These are phyloP conservation scores for Fraxinus greggii DNA, from an alignment of 305 asterid species.

Conservation along the genomic window DNA sequence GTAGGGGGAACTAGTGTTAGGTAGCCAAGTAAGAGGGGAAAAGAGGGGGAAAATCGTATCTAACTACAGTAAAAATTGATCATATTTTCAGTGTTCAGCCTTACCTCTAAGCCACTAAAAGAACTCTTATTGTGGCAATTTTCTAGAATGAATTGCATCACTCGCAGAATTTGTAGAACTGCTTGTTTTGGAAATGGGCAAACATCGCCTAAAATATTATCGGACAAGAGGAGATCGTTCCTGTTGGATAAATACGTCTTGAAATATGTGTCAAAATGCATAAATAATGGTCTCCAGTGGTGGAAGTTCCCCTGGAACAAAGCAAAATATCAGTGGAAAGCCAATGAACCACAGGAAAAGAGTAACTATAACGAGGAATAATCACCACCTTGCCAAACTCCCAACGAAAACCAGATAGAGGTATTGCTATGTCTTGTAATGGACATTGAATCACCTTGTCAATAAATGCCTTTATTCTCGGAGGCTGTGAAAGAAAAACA, in stretches of 20 bases:
- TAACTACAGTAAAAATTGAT: neutral
- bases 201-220: slow-evolving; percentile 63
- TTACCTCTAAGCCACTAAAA: slow-evolving; percentile 85
- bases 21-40: neutral
- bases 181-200: slow-evolving; percentile 81
- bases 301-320: slow-evolving; percentile 84
- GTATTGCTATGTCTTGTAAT: slow-evolving; percentile 88
- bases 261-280: slow-evolving; percentile 88
- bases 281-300: slow-evolving; percentile 94
- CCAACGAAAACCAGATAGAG: slow-evolving; percentile 92
- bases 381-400: slow-evolving; percentile 87
- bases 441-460: slow-evolving; percentile 98
- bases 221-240: slow-evolving; percentile 79
- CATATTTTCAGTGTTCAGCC: slow-evolving; percentile 27
- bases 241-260: slow-evolving; percentile 78
- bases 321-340: slow-evolving; percentile 28
- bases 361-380: slow-evolving; percentile 1
- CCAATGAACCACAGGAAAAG: slow-evolving; percentile 16
- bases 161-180: slow-evolving; percentile 83
- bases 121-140: slow-evolving; percentile 86
- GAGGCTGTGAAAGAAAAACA: slow-evolving; percentile 61
- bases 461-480: slow-evolving; percentile 70
- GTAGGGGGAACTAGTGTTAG: neutral
- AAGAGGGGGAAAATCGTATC: too few species aligned
- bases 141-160: slow-evolving; percentile 80